These are phyloP conservation scores for Aspergillus indologenus DNA, from an alignment of 495 filamentous ascomycete species.

Conservation along the genomic window DNA sequence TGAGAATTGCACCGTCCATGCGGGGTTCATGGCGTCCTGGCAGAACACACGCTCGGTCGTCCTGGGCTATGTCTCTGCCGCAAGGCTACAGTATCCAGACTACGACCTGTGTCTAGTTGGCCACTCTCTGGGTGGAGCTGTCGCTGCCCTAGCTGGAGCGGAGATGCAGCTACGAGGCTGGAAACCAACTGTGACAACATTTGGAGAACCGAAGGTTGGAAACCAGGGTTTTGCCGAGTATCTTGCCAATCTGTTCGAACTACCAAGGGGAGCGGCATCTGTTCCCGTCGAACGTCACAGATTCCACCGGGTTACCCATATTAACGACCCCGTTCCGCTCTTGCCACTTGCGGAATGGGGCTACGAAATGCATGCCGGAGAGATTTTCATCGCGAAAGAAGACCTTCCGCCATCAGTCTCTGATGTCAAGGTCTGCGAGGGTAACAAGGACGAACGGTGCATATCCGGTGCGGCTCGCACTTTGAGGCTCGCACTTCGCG, in stretches of 20 bases:
- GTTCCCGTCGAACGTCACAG: constrained; percentile 22
- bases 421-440: constrained; percentile 70
- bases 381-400: constrained; percentile 76
- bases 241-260: constrained; percentile 62
- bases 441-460: constrained; percentile 68
- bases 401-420: constrained; percentile 60
- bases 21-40: constrained; percentile 86
- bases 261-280: constrained; percentile 26
- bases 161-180: constrained; percentile 69
- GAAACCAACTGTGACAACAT: constrained; percentile 78
- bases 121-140: constrained; percentile 89
- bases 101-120: constrained; percentile 78
- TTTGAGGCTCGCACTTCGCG: constrained; percentile 6
- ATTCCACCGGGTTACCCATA: constrained; percentile 82
- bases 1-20: constrained; percentile 84
- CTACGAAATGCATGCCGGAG: constrained; percentile 77
- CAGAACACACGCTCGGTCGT: constrained; percentile 62
- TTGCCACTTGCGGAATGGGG: constrained; percentile 86
- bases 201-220: constrained; percentile 85
- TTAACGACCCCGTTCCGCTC: constrained; percentile 83
- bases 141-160: constrained; percentile 80
- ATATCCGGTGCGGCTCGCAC: constrained; percentile 53
- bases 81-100: constrained; percentile 57
- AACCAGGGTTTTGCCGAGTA: constrained; percentile 69
- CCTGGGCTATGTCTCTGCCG: constrained; percentile 53